Percentiles rank a stretch among this genome's conserved stretches.
Evolutionary conservation across 1,284 basidiomycete species (phyloP).

Genomic region (Leccinum subrobustum): DNA sequence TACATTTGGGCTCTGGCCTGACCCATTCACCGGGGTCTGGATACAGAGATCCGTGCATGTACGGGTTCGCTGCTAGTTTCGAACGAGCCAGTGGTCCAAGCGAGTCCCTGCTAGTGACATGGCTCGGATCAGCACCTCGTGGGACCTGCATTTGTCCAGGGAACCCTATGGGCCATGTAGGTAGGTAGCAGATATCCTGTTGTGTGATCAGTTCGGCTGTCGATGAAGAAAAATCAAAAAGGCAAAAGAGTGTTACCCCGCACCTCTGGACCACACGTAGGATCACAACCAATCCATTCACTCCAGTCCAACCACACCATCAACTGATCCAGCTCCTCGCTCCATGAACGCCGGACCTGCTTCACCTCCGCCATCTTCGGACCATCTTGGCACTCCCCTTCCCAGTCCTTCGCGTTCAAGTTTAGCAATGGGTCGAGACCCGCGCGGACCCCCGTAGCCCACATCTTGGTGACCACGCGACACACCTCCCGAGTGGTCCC

Average conservation of each 20-base stretch:
- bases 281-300: slow-evolving; percentile 38
- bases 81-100: not conserved
- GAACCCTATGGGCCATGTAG: slow-evolving; percentile 39
- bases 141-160: not conserved
- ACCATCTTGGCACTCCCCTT: not conserved
- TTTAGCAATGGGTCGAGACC: slow-evolving; percentile 28
- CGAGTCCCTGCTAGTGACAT: not conserved
- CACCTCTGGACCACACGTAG: slow-evolving; percentile 35
- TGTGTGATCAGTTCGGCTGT: not conserved
- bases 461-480: slow-evolving; percentile 41
- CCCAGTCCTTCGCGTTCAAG: not conserved
- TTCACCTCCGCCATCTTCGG: slow-evolving; percentile 1
- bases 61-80: not conserved
- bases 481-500: slow-evolving; percentile 44
- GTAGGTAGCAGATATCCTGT: slow-evolving; percentile 46
- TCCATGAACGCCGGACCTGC: slow-evolving; percentile 23
- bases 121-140: not conserved
- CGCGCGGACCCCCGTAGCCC: slow-evolving; percentile 38
- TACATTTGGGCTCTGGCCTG: slow-evolving; percentile 13
- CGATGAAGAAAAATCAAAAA: not conserved
- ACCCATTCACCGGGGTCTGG: slow-evolving; percentile 5
- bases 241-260: slow-evolving; percentile 1
- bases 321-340: slow-evolving; percentile 24
- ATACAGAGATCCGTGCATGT: not conserved
- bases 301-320: slow-evolving; percentile 43